Evolutionary conservation across 768 basidiomycete genomes (phyloP), one percentile per base, ranked within the genome.

Genomic region (Naganishia onofrii): DNA sequence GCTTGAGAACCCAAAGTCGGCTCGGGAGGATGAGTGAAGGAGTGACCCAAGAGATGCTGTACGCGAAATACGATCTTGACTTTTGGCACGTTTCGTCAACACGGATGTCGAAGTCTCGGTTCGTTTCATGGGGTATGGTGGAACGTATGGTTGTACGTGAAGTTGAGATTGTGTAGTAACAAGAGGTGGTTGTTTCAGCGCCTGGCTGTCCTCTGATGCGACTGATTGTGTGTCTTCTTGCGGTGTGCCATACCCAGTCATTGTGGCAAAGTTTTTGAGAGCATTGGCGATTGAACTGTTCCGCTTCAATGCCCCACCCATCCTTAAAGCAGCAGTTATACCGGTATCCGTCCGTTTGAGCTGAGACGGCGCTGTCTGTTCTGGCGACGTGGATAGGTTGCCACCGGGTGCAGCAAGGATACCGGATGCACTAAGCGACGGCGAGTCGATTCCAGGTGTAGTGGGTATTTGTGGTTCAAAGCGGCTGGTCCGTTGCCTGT

Each of bases 231-330:
- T 32, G 17, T 72, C 71, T 15, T 68, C 67, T 21, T 72, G 67
- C 56, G 70, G 70, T n/a, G 63, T 46, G 42, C 51, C 66, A 42
- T 64, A 70, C 13, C 79, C 79, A 13, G 79, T 80, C 72, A 79
- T 80, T 8, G 75, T 73, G 5, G 77, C 79, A 48, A 80, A 68
- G 63, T 71, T 75, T 34, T 75, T 74, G 19, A 80, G 58, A 13
- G 76, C 79, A 64, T 72, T 75, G 15, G 76, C 79, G 12, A 80
- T 74, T 6, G 77, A 78, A 38, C 71, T 70, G 65, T 72, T 78
- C 12, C 79, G 75, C 66, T 78, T 80, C 38, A 80, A 28, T 23
- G 68, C 53, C 1, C 71, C 66, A 0, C 69, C 57, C 28, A 56
- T 70, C 19, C 63, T 26, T 5, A 70, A 67, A 1, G 73, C 42